These are phyloP conservation scores for Amphicarpaea edgeworthii DNA, from an alignment of 306 rosid genomes.

Conservation along the genomic window DNA sequence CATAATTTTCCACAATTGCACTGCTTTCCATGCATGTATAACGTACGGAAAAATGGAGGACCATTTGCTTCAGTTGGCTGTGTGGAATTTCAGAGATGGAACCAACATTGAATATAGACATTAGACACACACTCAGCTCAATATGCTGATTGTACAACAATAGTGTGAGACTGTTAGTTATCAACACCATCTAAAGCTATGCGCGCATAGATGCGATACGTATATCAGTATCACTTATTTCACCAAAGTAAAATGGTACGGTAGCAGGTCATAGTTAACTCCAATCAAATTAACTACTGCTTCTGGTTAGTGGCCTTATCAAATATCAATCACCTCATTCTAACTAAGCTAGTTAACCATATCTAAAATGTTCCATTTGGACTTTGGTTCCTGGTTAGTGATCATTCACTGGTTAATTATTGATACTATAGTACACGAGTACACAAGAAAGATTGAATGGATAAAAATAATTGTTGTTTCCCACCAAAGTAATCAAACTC, in stretches of 20 bases:
- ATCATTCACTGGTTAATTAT: background rate
- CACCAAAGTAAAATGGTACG: background rate
- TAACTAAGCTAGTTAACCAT: background rate
- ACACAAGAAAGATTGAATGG: background rate
- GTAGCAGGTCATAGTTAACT: background rate
- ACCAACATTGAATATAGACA: no score
- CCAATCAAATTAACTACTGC: background rate
- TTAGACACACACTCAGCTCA: background rate
- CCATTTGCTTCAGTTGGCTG: background rate
- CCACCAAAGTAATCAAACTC: background rate
- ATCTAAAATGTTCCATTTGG: background rate
- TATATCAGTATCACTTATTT: background rate
- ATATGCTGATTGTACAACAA: background rate
- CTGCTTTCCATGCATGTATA: background rate
- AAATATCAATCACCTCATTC: background rate
- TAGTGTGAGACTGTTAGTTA: background rate
- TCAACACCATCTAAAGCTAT: background rate
- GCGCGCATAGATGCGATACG: background rate
- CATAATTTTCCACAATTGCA: conserved; percentile 8
- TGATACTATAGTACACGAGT: background rate
- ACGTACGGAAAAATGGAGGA: background rate
- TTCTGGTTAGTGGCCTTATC: background rate
- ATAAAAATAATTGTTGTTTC: background rate
- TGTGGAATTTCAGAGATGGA: background rate
- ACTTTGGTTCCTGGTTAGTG: background rate